A percentile compares a stretch with the other conserved stretches of the same genome.
Conservation (phyloP, 768 basidiomycete species). For the Leucocoprinus leucothites region DNA sequence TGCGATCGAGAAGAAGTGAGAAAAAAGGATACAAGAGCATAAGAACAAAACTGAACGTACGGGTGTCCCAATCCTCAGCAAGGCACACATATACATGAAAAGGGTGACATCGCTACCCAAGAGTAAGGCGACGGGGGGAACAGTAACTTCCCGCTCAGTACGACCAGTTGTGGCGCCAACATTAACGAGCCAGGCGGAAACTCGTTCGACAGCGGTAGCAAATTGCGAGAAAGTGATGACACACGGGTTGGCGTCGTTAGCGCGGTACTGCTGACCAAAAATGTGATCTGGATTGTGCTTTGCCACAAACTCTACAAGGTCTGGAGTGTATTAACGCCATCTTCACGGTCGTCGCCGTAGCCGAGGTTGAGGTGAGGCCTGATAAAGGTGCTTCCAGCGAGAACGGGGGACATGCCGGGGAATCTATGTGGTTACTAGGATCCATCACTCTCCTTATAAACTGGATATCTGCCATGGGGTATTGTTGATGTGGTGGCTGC, state of each 20-base stretch:
- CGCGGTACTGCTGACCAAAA: slow-evolving; percentile 31
- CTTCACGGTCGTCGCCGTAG: slow-evolving; percentile 22
- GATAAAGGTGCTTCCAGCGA: slow-evolving; percentile 23
- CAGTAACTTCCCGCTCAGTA: slow-evolving; percentile 18
- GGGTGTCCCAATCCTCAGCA: slow-evolving; percentile 25
- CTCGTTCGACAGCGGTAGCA: slow-evolving; percentile 27
- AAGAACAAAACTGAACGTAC: slow-evolving; percentile 20
- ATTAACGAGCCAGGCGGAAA: slow-evolving; percentile 30
- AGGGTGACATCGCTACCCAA: slow-evolving; percentile 34
- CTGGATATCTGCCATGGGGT: background rate
- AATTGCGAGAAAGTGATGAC: slow-evolving; percentile 33
- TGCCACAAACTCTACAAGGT: slow-evolving; percentile 35
- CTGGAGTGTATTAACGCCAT: slow-evolving; percentile 31
- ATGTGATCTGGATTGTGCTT: slow-evolving; percentile 30
- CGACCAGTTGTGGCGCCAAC: slow-evolving; percentile 25
- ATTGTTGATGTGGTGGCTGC: background rate
- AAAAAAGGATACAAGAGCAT: background rate
- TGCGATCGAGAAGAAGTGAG: background rate
- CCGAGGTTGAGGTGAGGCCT: slow-evolving; percentile 34
- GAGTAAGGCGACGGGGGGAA: slow-evolving; percentile 33
- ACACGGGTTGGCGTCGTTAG: slow-evolving; percentile 19
- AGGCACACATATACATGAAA: slow-evolving; percentile 34
- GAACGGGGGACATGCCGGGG: slow-evolving; percentile 3
- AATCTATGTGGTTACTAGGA: background rate
- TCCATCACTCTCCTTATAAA: background rate